phyloP scores from a whole-genome alignment of 139 green algal genomes.

The Micractinium sp. region DNA sequence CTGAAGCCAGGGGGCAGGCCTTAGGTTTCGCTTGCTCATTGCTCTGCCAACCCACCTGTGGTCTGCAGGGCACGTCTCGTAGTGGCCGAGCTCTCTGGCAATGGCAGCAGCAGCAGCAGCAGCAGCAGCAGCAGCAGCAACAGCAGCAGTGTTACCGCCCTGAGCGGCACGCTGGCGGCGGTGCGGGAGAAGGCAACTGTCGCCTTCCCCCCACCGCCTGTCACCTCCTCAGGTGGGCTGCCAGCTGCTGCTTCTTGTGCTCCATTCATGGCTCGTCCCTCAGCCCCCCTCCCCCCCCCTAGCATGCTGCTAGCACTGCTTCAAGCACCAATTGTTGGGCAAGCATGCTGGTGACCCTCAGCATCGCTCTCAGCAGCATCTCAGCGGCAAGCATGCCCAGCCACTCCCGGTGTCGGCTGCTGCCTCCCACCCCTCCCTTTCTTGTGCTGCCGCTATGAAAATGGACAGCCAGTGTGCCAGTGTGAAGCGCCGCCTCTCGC shows the following conservation, averaged over 20 bases:
- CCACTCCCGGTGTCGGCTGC: too few species aligned
- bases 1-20: too few species aligned
- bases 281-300: too few species aligned
- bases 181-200: neutral
- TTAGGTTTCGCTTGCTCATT: neutral
- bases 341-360: neutral
- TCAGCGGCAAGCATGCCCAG: too few species aligned
- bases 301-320: neutral
- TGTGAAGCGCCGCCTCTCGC: neutral
- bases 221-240: neutral
- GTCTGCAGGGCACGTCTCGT: neutral
- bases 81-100: constrained; percentile 13
- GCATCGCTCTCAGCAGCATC: too few species aligned
- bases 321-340: neutral
- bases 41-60: neutral
- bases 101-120: neutral
- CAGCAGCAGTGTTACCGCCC: neutral
- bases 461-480: too few species aligned
- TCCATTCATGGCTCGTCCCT: neutral
- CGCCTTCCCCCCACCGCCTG: constrained; percentile 22
- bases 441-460: neutral
- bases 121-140: neutral
- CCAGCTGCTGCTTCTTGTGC: neutral
- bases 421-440: too few species aligned
- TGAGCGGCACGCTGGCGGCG: neutral